Evolutionary conservation across 1,284 basidiomycete species (phyloP), one percentile per base, ranked within the genome.

Genomic region (Trametes versicolor): DNA sequence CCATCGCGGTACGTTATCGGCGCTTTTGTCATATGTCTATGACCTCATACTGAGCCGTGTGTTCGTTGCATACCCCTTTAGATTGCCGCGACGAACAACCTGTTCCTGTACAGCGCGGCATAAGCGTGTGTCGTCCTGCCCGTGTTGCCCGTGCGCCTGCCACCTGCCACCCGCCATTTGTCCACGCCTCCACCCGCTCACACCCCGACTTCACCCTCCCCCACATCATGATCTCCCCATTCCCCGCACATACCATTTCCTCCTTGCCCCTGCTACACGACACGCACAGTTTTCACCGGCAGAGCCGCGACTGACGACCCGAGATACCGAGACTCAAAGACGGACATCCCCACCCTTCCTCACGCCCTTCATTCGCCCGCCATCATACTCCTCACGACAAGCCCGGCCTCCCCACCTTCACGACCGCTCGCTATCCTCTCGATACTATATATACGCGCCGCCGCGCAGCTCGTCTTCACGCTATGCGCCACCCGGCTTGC

Each of bases 51-150:
- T 62, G 32, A 49, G 25, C 60, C 25, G 17, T 39, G 5, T 25
- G 15, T n/a, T 52, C n/a, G 7, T 15, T 21, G 2, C 15, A 9
- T 49, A 23, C 34, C 10, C n/a, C 19, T 34, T 27, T 51, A 96
- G 93, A 97, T 97, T 76, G 95, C 95, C 57, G 95, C 95, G 50
- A 97, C 95, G 72, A 97, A 97, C 86, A 97, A 97, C 79, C 79
- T 97, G 82, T 96, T 91, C 84, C 81, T 94, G 77, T 94, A 94
- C 79, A 93, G 92, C 78, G 91, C 91, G 67, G 92, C 91, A 83
- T 94, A 80, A 91, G 39, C 53, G 54, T 32, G 19, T 49, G 53
- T 49, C 51, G 45, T 25, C 45, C 5, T 54, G 50, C 29, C 37
- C 49, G n/a, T 32, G 58, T 61, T 60, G 51, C 59, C 59, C 47